phyloP scores from a whole-genome alignment of 768 basidiomycete genomes.

The Infundibulicybe gibba region DNA sequence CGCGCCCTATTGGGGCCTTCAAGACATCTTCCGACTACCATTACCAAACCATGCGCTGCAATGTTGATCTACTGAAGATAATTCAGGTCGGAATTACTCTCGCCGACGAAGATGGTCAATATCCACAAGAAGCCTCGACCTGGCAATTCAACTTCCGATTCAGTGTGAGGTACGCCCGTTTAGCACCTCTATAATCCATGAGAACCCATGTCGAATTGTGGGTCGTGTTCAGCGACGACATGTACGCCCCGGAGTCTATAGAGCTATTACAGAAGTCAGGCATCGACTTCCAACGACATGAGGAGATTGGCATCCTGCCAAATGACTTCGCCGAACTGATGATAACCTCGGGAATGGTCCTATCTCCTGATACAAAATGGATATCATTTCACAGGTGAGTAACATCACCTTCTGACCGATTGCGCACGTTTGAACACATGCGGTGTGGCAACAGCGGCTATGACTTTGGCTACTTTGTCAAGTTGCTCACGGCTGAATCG shows the following conservation, averaged over 20 bases:
- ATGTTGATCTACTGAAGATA: slow-evolving; percentile 96
- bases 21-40: slow-evolving; percentile 98
- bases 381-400: slow-evolving; percentile 95
- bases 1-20: slow-evolving; percentile 93
- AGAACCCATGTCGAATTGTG: neutral
- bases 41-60: slow-evolving; percentile 99
- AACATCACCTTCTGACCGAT: neutral
- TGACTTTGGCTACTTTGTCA: slow-evolving; percentile 98
- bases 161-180: slow-evolving; percentile 67
- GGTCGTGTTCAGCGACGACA: slow-evolving; percentile 73
- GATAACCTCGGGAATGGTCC: slow-evolving; percentile 93
- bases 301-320: slow-evolving; percentile 87
- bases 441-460: slow-evolving; percentile 65
- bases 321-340: slow-evolving; percentile 96
- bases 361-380: slow-evolving; percentile 89
- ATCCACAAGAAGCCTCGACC: slow-evolving; percentile 85
- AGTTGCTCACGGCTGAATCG: slow-evolving; percentile 82
- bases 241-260: slow-evolving; percentile 97
- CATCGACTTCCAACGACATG: slow-evolving; percentile 91
- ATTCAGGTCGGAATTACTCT: slow-evolving; percentile 97
- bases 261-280: slow-evolving; percentile 94
- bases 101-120: slow-evolving; percentile 90
- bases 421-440: neutral
- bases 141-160: slow-evolving; percentile 99
- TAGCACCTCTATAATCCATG: neutral